Conservation (phyloP, 129 eudicot genomes). For the Dittrichia graveolens region DNA sequence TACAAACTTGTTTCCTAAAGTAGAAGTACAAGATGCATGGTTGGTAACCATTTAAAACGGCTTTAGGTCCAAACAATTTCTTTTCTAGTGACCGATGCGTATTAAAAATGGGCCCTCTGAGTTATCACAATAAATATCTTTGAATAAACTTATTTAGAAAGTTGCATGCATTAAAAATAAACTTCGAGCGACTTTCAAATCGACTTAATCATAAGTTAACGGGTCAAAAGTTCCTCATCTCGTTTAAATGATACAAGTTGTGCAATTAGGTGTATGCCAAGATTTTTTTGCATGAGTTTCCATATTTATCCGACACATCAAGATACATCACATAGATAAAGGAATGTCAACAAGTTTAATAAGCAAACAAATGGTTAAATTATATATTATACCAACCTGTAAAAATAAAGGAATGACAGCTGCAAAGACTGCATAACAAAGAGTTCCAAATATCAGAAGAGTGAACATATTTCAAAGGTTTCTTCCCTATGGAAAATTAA, state of each 20-base stretch:
- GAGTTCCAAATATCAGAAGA: slow-evolving; percentile 9
- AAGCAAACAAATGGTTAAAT: not conserved
- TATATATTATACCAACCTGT: slow-evolving; percentile 36
- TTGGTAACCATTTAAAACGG: not conserved
- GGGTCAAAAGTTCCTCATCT: slow-evolving; percentile 52
- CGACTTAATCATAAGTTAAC: not conserved
- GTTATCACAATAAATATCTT: not conserved
- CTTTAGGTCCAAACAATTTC: not conserved
- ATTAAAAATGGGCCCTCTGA: not conserved
- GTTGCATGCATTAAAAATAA: not conserved
- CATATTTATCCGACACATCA: slow-evolving; percentile 56
- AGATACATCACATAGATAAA: slow-evolving; percentile 1
- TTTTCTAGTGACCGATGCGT: not conserved
- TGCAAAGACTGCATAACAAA: slow-evolving; percentile 50
- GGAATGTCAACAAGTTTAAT: not conserved
- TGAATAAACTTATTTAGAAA: not conserved
- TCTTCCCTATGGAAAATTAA: too few relatives aligned
- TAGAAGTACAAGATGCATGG: not conserved
- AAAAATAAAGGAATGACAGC: too few relatives aligned
- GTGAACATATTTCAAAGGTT: not conserved
- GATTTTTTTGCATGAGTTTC: slow-evolving; percentile 51
- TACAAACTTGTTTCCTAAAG: not conserved
- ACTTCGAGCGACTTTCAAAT: not conserved
- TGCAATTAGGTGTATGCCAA: slow-evolving; percentile 62
- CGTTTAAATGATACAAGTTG: slow-evolving; percentile 39